Conservation (phyloP, 1,284 basidiomycete genomes). For the Moesziomyces parantarcticus region DNA sequence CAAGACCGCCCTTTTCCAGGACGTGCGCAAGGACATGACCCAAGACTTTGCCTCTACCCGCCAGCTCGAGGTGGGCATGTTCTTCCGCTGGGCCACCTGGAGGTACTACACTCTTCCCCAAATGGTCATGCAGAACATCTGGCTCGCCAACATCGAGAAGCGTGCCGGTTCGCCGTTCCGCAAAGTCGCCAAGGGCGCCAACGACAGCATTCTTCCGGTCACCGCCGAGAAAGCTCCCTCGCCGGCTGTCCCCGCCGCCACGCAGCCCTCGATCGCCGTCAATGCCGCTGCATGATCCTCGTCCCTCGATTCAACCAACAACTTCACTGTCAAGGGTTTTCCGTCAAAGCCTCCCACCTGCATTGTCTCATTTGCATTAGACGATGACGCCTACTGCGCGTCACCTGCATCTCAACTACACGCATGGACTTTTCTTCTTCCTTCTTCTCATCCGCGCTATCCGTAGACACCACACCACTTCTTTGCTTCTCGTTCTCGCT, state of each 20-base stretch:
- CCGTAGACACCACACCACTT: not conserved
- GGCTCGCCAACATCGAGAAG: constrained; percentile 56
- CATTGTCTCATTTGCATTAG: not conserved
- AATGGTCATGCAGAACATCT: constrained; percentile 51
- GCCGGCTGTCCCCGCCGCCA: not conserved
- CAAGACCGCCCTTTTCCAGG: constrained; percentile 79
- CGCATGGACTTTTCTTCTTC: constrained; percentile 10
- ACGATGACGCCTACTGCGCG: not conserved
- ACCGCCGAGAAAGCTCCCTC: not conserved
- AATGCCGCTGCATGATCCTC: constrained; percentile 28
- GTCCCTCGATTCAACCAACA: not conserved
- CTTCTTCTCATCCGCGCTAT: not conserved
- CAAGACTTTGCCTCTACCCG: constrained; percentile 49
- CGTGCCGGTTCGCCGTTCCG: constrained; percentile 55
- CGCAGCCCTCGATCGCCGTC: constrained; percentile 22
- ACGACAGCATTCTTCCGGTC: not conserved
- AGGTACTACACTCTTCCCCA: constrained; percentile 58
- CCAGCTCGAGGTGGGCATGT: constrained; percentile 57
- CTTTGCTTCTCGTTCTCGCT: not conserved
- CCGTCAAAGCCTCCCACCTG: not conserved
- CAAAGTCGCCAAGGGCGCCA: constrained; percentile 7
- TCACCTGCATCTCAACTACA: not conserved
- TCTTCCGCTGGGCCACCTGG: constrained; percentile 63
- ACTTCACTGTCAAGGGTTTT: not conserved
- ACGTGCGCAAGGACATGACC: constrained; percentile 75